These are phyloP conservation scores for Rhizopus arrhizus DNA, from an alignment of 371 early-diverging fungal species.

Conservation along the genomic window DNA sequence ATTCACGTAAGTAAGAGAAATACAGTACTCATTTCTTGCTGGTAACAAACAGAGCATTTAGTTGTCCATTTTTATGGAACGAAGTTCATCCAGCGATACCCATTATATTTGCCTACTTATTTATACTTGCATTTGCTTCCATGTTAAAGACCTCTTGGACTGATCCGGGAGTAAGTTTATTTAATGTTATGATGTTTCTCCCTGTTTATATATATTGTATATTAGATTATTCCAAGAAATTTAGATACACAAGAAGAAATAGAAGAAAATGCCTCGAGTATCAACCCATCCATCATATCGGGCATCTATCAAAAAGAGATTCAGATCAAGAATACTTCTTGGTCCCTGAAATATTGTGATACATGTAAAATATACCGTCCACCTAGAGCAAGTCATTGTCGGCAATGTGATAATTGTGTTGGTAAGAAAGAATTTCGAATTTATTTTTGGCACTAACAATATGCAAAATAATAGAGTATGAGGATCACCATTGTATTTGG, in stretches of 20 bases:
- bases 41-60: conserved; percentile 10
- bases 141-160: conserved; percentile 87
- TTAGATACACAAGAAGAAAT: conserved; percentile 54
- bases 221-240: conserved; percentile 72
- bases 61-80: conserved; percentile 71
- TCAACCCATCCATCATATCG: conserved; percentile 5
- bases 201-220: neutral
- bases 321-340: conserved; percentile 59
- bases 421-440: conserved; percentile 38
- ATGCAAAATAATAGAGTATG: conserved; percentile 51
- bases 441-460: neutral
- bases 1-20: conserved; percentile 61
- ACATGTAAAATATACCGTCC: conserved; percentile 89
- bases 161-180: conserved; percentile 79
- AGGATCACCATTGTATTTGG: conserved; percentile 96
- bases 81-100: conserved; percentile 64
- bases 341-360: conserved; percentile 85
- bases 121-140: conserved; percentile 66
- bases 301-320: conserved; percentile 59
- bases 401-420: conserved; percentile 89
- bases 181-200: neutral
- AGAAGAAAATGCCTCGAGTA: conserved; percentile 32
- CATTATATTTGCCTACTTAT: conserved; percentile 75
- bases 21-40: conserved; percentile 3
- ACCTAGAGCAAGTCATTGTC: conserved; percentile 87